phyloP scores from a whole-genome alignment of 192 early-diverging fungal genomes.

The Dimargaris cristalligena region DNA sequence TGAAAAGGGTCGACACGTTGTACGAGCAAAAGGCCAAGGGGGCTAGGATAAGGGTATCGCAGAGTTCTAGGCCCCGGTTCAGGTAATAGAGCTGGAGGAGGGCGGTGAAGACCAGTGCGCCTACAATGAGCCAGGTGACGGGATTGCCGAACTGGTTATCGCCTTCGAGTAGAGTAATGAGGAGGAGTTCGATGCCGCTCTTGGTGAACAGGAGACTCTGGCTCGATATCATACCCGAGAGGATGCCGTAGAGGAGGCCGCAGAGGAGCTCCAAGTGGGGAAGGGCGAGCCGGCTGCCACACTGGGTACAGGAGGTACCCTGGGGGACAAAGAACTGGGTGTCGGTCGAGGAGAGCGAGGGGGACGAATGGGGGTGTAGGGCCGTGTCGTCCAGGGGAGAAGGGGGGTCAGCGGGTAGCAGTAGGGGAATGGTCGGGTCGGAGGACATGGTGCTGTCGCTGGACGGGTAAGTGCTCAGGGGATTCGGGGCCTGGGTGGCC shows the following conservation, averaged over 20 bases:
- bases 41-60: constrained; percentile 55
- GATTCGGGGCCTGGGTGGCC: neutral
- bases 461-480: neutral
- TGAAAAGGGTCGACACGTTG: constrained; percentile 54
- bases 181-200: constrained; percentile 51
- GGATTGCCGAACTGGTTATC: constrained; percentile 48
- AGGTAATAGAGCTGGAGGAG: constrained; percentile 53
- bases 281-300: too few relatives aligned
- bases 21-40: constrained; percentile 59
- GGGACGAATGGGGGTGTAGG: neutral
- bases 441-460: neutral
- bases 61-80: constrained; percentile 51
- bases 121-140: constrained; percentile 48
- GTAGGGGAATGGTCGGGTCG: too few relatives aligned
- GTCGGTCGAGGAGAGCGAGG: neutral
- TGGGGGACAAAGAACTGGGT: neutral
- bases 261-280: constrained; percentile 15
- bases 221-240: constrained; percentile 51
- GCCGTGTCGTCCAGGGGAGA: too few relatives aligned
- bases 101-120: constrained; percentile 33
- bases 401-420: too few relatives aligned
- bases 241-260: constrained; percentile 43
- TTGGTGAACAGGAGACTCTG: constrained; percentile 62
- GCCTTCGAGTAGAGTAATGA: constrained; percentile 35
- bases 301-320: neutral